phyloP scores from a whole-genome alignment of 2,329 filamentous ascomycete genomes.

The Graphilbum ipis-grandicollis region DNA sequence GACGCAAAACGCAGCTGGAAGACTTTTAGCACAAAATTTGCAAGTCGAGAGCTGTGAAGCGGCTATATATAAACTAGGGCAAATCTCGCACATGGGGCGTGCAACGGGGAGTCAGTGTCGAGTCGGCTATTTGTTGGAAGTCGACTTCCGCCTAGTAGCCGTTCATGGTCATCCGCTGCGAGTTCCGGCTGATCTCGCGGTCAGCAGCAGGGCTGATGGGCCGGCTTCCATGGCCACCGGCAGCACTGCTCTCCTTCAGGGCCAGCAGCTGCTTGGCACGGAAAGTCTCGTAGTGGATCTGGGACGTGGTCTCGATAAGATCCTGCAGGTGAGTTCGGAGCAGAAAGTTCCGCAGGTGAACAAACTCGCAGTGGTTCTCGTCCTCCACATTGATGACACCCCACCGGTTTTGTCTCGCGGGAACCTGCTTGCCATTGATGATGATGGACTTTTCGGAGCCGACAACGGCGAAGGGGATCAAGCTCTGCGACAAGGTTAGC shows the following conservation, averaged over 20 bases:
- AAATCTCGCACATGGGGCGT: too few species aligned
- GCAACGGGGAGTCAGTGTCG: too few species aligned
- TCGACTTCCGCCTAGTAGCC: constrained; percentile 93
- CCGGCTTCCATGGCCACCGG: constrained; percentile 55
- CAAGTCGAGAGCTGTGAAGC: too few species aligned
- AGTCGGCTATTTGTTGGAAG: too few species aligned
- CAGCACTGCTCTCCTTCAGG: constrained; percentile 92
- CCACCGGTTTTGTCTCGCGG: constrained; percentile 97
- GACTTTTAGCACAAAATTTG: too few species aligned
- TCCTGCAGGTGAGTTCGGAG: constrained; percentile 97
- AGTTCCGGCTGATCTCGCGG: constrained; percentile 89
- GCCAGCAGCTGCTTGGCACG: constrained; percentile 96
- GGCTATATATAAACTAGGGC: too few species aligned
- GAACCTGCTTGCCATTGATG: constrained; percentile 92
- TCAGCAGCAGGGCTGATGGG: constrained; percentile 94
- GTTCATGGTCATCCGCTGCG: constrained; percentile 96
- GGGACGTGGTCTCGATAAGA: constrained; percentile 95
- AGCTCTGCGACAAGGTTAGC: constrained; percentile 29
- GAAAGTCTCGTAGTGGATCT: constrained; percentile 99
- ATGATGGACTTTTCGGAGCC: constrained; percentile 97
- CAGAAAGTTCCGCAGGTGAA: constrained; percentile 95
- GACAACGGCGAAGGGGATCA: constrained; percentile 94
- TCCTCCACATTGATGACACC: constrained; percentile 99
- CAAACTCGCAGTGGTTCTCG: constrained; percentile 98
- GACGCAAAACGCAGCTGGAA: too few species aligned